Percentiles rank a stretch among this genome's conserved stretches.
Evolutionary conservation across 192 early-diverging fungal species (phyloP).

Genomic region (Physocladia obscura): DNA sequence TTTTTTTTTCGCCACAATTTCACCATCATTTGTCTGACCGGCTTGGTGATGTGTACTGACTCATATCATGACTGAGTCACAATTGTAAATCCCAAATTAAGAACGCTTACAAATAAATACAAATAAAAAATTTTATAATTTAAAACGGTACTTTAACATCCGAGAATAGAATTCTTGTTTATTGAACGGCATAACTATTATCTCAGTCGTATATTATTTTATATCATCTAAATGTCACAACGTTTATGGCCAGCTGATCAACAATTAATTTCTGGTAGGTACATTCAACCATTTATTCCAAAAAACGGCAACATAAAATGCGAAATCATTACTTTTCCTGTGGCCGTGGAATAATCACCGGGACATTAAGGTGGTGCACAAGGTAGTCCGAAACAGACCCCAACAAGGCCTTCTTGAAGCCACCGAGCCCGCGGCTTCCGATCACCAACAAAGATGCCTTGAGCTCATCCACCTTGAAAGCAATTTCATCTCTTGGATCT

Average conservation of each 20-base stretch:
- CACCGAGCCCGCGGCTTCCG: conserved; percentile 60
- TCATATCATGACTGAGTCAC: no score
- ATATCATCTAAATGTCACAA: neutral
- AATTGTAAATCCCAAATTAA: neutral
- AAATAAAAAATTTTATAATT: neutral
- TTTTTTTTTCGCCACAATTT: neutral
- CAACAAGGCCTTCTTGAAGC: conserved; percentile 47
- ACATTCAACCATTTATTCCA: neutral
- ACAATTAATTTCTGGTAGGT: neutral
- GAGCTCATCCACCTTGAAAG: conserved; percentile 55
- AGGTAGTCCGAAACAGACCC: conserved; percentile 45
- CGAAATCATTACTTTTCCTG: neutral
- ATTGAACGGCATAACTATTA: neutral
- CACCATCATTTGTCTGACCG: no score
- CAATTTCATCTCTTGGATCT: conserved; percentile 62
- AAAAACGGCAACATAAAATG: neutral
- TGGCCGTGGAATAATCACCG: conserved; percentile 17
- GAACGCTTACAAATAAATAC: neutral
- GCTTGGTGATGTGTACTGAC: no score
- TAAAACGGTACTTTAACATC: neutral
- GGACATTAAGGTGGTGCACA: conserved; percentile 34
- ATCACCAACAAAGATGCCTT: conserved; percentile 58
- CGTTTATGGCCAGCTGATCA: neutral
- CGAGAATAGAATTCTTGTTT: neutral
- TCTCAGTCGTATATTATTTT: no score